Evolutionary conservation across 352 stramenopile genomes (phyloP).

Genomic region (Pythium vanterpoolii): DNA sequence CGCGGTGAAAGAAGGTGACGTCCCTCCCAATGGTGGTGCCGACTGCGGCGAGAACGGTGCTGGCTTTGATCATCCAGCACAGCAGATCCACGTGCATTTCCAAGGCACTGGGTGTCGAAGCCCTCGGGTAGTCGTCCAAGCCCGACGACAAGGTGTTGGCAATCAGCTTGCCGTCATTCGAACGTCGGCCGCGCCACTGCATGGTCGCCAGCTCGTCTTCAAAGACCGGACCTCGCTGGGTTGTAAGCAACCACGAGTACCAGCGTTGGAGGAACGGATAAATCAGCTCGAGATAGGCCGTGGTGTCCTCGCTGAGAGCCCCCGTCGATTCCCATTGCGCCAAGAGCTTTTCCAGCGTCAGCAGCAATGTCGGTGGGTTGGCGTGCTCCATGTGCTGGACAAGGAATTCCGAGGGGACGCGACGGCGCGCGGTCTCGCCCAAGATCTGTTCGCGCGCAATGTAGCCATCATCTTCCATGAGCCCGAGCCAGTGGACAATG

Average conservation of each 20-base stretch:
- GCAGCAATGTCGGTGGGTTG: slow-evolving; percentile 90
- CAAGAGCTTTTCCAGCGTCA: slow-evolving; percentile 83
- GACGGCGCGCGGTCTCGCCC: slow-evolving; percentile 52
- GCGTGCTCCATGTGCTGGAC: slow-evolving; percentile 89
- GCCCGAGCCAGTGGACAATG: slow-evolving; percentile 83
- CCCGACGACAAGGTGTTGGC: slow-evolving; percentile 91
- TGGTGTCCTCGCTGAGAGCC: not conserved
- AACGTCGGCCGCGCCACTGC: slow-evolving; percentile 76
- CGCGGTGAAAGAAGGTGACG: not conserved
- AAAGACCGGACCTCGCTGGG: slow-evolving; percentile 44
- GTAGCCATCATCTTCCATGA: slow-evolving; percentile 89
- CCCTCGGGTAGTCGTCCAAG: slow-evolving; percentile 91
- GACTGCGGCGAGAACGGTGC: slow-evolving; percentile 48
- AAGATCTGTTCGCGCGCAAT: slow-evolving; percentile 92
- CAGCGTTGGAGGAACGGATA: slow-evolving; percentile 75
- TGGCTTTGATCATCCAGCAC: slow-evolving; percentile 86
- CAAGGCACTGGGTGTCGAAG: slow-evolving; percentile 56
- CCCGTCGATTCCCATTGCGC: slow-evolving; percentile 15
- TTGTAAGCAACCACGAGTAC: slow-evolving; percentile 76
- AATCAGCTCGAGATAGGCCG: slow-evolving; percentile 37
- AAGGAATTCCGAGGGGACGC: slow-evolving; percentile 88
- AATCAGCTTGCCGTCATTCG: slow-evolving; percentile 76
- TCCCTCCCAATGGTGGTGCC: slow-evolving; percentile 30
- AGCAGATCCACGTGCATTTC: slow-evolving; percentile 92
- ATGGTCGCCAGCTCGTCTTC: slow-evolving; percentile 38